Evolutionary conservation across 1,139 yeast species (phyloP), one percentile per base, ranked within the genome.

Genomic region (Taphrina populina): DNA sequence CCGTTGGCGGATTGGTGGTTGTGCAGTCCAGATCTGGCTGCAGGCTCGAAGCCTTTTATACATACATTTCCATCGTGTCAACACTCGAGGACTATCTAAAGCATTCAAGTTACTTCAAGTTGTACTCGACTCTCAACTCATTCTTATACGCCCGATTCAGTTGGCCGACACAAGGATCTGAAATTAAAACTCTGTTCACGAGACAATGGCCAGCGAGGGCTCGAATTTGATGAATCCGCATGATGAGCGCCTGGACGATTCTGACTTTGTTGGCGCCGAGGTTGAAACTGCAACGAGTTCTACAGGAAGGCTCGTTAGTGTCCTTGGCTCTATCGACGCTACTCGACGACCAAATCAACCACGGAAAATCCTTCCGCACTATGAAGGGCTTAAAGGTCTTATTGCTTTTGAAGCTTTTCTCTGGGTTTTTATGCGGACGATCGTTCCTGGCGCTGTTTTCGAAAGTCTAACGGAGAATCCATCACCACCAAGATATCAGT

Each of bases 251-350:
- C 46, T 49, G 40, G 46, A 49, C 19, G 54, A 37, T 3, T 19
- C 54, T 3, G 54, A 49, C 27, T 49, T 37, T 23, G 46, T 49
- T 29, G 54, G 54, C 26, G 54, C 54, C n/a, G 54, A 49, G 26
- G 34, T 49, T 20, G 36, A 40, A 15, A 8, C 20, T 17, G 20
- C 20, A 13, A 21, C 35, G 13, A 23, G 20, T 3, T 23, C 7
- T 24, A 24, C 27, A 15, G 20, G 21, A n/a, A 27, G 24, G 13
- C 19, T 37, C 39, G 26, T 19, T 7, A 7, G 23, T 19, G 21
- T 49, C 26, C 21, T 49, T 10, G 54, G 54, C 32, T 10, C 39
- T 2, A 21, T 19, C 45, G 46, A 32, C 27, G 30, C 29, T 24
- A 26, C 20, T 24, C 19, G 44, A 32, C 20, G 23, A 17, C 32